These are phyloP conservation scores for Ceriops zippeliana DNA, from an alignment of 345 rosid genomes.

Conservation along the genomic window DNA sequence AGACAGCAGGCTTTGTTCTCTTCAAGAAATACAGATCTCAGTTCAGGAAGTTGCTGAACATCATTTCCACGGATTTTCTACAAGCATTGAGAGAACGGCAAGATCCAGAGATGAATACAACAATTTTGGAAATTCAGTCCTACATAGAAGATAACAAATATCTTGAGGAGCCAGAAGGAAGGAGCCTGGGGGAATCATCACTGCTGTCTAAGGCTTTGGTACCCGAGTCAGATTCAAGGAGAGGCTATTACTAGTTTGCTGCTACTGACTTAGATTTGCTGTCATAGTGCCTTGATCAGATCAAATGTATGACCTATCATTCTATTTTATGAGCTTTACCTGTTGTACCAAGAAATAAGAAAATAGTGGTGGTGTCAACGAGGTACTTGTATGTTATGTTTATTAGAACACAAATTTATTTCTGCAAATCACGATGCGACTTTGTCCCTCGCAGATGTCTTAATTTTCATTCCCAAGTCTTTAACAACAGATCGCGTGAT, in stretches of 20 bases:
- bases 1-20: constrained; percentile 83
- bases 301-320: neutral
- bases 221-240: constrained; percentile 29
- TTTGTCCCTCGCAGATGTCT: too few relatives aligned
- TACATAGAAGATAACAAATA: constrained; percentile 61
- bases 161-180: constrained; percentile 65
- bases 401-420: too few relatives aligned
- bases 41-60: constrained; percentile 57
- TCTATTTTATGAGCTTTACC: too few relatives aligned
- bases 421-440: too few relatives aligned
- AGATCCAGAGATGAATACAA: constrained; percentile 40
- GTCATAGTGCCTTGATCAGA: neutral
- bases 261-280: neutral
- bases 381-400: too few relatives aligned
- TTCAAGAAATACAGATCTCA: constrained; percentile 57
- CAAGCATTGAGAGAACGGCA: constrained; percentile 43
- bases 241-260: neutral
- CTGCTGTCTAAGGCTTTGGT: constrained; percentile 42
- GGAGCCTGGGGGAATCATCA: constrained; percentile 36
- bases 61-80: constrained; percentile 54
- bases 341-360: too few relatives aligned
- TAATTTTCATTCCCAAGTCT: too few relatives aligned
- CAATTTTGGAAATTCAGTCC: constrained; percentile 43
- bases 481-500: too few relatives aligned
- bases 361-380: too few relatives aligned